phyloP scores from a whole-genome alignment of 306 rosid genomes.

The Corylus avellana region DNA sequence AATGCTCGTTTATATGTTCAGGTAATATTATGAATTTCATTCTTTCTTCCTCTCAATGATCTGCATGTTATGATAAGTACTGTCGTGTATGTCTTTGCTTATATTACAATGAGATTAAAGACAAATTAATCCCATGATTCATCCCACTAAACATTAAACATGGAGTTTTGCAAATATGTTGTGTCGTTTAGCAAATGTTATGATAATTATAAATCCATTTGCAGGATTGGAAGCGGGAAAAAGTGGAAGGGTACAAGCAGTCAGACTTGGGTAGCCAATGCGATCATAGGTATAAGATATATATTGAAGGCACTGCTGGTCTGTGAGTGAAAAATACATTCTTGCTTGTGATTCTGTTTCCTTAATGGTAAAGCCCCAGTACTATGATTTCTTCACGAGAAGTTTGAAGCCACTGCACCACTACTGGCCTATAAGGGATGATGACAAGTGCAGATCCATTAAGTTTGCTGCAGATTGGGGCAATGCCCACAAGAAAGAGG shows the following conservation, averaged over 20 bases:
- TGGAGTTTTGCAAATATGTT: not conserved
- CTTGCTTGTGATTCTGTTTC: conserved; percentile 85
- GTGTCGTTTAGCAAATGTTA: not conserved
- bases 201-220: not conserved
- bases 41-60: not conserved
- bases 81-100: no score
- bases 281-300: conserved; percentile 75
- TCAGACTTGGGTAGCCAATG: conserved; percentile 87
- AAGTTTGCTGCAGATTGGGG: conserved; percentile 97
- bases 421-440: conserved; percentile 84
- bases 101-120: no score
- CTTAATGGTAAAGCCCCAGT: conserved; percentile 73
- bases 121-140: no score
- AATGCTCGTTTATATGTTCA: conserved; percentile 77
- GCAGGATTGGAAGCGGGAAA: conserved; percentile 80
- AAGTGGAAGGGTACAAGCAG: conserved; percentile 62
- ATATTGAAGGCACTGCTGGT: conserved; percentile 99
- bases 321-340: conserved; percentile 92
- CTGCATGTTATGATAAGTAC: no score
- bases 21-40: conserved; percentile 36
- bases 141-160: no score
- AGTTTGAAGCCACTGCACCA: conserved; percentile 72
- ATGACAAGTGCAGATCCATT: conserved; percentile 80
- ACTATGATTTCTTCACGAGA: conserved; percentile 86
- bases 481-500: conserved; percentile 61